Evolutionary conservation across 257 asterid genomes (phyloP), one percentile per base, ranked within the genome.

Genomic region (Linaria vulgaris): DNA sequence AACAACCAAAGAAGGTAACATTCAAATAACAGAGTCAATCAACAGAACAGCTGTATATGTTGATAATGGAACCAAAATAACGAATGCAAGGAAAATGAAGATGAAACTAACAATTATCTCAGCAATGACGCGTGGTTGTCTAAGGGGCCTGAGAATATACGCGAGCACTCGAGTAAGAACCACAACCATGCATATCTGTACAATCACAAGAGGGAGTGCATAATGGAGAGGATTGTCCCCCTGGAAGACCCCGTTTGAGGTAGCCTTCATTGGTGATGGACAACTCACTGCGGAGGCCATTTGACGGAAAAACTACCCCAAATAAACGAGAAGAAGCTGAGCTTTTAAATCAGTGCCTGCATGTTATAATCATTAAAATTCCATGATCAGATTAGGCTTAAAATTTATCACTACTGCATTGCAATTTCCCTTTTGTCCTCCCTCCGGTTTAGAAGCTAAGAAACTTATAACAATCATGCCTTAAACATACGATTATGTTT

Each of bases 41-140:
- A 34, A 34, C 7, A 25, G 45, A 54, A 55, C 9, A 12, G 15
- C 34, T 55, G 31, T 8, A 12, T 38, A 4, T 49, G 46, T 19
- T 19, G 12, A 54, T 55, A 52, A 46, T 15, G 38, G 22, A 61
- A 69, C 37, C 20, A 7, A 34, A 34, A 34, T 7, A 34, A 34
- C 5, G 1, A 34, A 34, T 34, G 41, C 9, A 34, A 17, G 15
- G 14, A 59, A 58, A 9, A 38, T 24, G 15, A 23, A 57, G 12
- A 38, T 37, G 5, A 10, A 58, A 72, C 92, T 82, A 66, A 89
- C 96, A 54, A 89, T 73, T 50, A 89, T 83, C 82, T 89, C 96
- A 8, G 96, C 96, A 23, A 89, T 73, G 50, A 89, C 96, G 9
- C 95, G 96, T 0, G 96, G 96, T 72, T 89, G 96, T 51, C 96